A percentile compares a stretch with the other conserved stretches of the same genome.
Conservation (phyloP, 2,329 filamentous ascomycete genomes). For the Dothidotthia symphoricarpi region DNA sequence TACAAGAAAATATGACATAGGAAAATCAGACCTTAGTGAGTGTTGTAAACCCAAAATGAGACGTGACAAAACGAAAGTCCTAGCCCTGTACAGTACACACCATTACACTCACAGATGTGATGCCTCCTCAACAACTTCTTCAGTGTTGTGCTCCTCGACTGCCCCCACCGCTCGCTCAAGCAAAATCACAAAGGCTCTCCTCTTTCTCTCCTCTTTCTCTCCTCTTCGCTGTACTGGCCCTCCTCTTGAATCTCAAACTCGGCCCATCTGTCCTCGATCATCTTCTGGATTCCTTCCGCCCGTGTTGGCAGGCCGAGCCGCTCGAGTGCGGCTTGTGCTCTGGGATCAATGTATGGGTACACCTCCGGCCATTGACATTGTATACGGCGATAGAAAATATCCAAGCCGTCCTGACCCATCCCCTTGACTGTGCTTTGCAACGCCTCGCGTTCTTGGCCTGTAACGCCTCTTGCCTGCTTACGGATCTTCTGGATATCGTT, state of each 20-base stretch:
- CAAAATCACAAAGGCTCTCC: slow-evolving; percentile 42
- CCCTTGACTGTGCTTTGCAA: slow-evolving; percentile 43
- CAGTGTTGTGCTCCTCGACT: slow-evolving; percentile 42
- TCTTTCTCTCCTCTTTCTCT: slow-evolving; percentile 32
- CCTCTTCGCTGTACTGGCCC: slow-evolving; percentile 7
- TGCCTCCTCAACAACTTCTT: slow-evolving; percentile 24
- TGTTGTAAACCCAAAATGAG: no score
- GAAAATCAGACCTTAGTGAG: no score
- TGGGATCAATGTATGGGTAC: slow-evolving; percentile 44
- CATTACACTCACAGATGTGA: slow-evolving; percentile 1
- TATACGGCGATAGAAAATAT: slow-evolving; percentile 46
- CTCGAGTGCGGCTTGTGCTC: slow-evolving; percentile 35
- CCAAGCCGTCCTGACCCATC: slow-evolving; percentile 42
- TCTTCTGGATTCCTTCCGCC: slow-evolving; percentile 32
- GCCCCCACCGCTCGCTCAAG: slow-evolving; percentile 42
- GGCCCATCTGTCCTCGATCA: slow-evolving; percentile 40
- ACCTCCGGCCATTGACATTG: slow-evolving; percentile 43
- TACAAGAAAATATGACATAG: no score
- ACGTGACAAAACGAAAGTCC: no score
- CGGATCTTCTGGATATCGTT: slow-evolving; percentile 37
- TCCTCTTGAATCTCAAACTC: slow-evolving; percentile 37
- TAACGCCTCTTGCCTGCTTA: slow-evolving; percentile 26
- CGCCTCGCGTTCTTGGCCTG: slow-evolving; percentile 26
- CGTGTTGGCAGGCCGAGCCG: slow-evolving; percentile 40
- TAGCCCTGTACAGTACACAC: background rate